Percentiles rank a stretch among this genome's conserved stretches.
phyloP scores from a whole-genome alignment of 257 asterid genomes.

The Jacaranda mimosifolia region DNA sequence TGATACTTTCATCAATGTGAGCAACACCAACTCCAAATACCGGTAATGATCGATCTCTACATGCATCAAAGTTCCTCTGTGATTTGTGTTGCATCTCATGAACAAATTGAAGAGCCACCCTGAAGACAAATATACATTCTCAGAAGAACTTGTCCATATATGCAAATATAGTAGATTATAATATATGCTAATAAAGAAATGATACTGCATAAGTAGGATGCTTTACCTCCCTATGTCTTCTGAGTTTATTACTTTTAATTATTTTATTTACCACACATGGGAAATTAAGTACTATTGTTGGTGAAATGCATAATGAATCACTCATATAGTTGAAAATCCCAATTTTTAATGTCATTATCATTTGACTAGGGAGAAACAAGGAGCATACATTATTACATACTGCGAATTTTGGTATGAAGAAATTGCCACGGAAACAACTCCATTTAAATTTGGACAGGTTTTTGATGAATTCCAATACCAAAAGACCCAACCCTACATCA shows the following conservation, averaged over 20 bases:
- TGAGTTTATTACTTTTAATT: not conserved
- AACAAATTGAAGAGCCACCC: conserved; percentile 95
- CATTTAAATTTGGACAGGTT: not conserved
- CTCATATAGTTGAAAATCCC: not conserved
- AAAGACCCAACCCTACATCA: not conserved
- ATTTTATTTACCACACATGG: not conserved
- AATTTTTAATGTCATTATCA: not conserved
- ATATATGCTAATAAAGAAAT: not conserved
- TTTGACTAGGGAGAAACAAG: too few species aligned
- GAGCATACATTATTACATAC: too few species aligned
- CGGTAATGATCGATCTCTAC: conserved; percentile 78
- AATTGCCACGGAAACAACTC: not conserved
- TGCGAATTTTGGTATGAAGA: too few species aligned
- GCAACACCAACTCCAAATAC: conserved; percentile 94
- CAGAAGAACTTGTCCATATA: not conserved
- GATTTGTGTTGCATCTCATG: conserved; percentile 90
- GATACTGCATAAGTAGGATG: not conserved
- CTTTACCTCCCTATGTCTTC: not conserved
- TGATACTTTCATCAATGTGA: conserved; percentile 67
- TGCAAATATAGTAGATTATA: not conserved
- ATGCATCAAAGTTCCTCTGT: conserved; percentile 84
- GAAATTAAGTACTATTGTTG: not conserved
- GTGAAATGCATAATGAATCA: not conserved
- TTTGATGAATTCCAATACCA: not conserved
- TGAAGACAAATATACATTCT: conserved; percentile 41